Base-by-base conservation (phyloP, 2,329 filamentous ascomycete genomes). In the Diplocarpon rosae region DNA sequence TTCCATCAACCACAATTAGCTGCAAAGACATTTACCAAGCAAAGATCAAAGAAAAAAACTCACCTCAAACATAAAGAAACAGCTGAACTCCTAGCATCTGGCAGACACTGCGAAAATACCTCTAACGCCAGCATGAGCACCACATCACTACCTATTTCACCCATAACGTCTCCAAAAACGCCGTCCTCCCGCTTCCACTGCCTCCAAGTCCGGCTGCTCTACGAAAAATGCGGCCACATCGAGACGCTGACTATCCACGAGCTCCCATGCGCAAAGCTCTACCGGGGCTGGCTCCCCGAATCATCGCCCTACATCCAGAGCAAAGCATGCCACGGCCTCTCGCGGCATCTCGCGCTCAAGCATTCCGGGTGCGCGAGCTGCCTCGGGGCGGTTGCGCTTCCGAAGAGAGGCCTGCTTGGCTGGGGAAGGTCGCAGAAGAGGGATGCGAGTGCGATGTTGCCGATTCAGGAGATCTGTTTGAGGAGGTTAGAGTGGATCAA, bases 141-240 rank as follows among this genome's bases (percentile, higher is more conserved):
- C 7, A 3, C 7, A 24, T 24, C 20, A 4, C 20, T 7, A 24
- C 3, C 20, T 7, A 24, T 17, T 9, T 15, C 15, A 4, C 15
- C 3, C 29, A 10, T 7, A 36, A 8, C 32, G 14, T 3, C 10
- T 3, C 39, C 30, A 16, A 9, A 14, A 10, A 14, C 5, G 9
- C 9, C 20, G 5, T 13, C n/a, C n/a, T 39, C 37, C 14, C 36
- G 37, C 36, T 39, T 44, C 36, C 34, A 3, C 27, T 43, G 41
- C n/a, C 34, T 43, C 15, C 34, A 43, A 32, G 34, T 43, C 34
- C 41, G 34, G 13, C 41, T 43, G 6, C 41, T 43, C 28, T 27
- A 31, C 16, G 34, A 37, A 33, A 30, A 43, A 43, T 43, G 41
- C 34, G 41, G 41, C 15, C 41, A 43, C 34, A 37, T 43, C 34